Conservation (phyloP, 208 protist species). For the Porcisia hertigi region DNA sequence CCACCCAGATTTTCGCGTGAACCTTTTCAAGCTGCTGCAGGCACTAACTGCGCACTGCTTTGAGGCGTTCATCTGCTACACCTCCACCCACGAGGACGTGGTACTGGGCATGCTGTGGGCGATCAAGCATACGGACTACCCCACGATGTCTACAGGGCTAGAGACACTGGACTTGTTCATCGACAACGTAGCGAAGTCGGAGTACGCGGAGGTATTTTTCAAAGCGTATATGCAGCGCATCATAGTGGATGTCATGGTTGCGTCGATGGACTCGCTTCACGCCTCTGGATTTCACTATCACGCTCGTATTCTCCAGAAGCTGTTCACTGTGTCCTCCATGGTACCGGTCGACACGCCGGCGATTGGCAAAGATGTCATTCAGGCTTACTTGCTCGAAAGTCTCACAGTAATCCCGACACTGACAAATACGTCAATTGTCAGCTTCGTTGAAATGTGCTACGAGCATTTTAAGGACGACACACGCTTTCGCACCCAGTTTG, state of each 20-base stretch:
- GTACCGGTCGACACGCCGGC: slow-evolving; percentile 46
- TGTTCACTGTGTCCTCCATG: slow-evolving; percentile 72
- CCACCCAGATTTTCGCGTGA: slow-evolving; percentile 97
- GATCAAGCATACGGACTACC: slow-evolving; percentile 97
- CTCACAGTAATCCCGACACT: slow-evolving; percentile 74
- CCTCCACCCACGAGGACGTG: slow-evolving; percentile 71
- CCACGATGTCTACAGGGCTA: slow-evolving; percentile 90
- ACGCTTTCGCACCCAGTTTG: slow-evolving; percentile 53
- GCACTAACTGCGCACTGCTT: slow-evolving; percentile 96
- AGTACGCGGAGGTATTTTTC: slow-evolving; percentile 68
- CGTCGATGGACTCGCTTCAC: slow-evolving; percentile 84
- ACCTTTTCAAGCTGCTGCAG: slow-evolving; percentile 97
- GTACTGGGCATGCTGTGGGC: slow-evolving; percentile 97
- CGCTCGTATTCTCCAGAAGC: slow-evolving; percentile 69
- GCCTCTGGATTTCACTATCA: slow-evolving; percentile 77
- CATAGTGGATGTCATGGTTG: slow-evolving; percentile 81
- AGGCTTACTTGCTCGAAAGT: slow-evolving; percentile 53
- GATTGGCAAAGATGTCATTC: slow-evolving; percentile 60
- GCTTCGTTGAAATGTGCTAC: slow-evolving; percentile 66
- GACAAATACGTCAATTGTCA: slow-evolving; percentile 40
- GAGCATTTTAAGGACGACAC: slow-evolving; percentile 34
- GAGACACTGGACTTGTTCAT: slow-evolving; percentile 96
- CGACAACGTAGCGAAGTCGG: slow-evolving; percentile 60
- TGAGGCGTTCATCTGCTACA: slow-evolving; percentile 75
- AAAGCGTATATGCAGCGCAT: slow-evolving; percentile 79